A percentile compares a stretch with the other conserved stretches of the same genome.
Evolutionary conservation across 2,329 filamentous ascomycete species (phyloP).

Genomic region (Neoscytalidium dimidiatum): DNA sequence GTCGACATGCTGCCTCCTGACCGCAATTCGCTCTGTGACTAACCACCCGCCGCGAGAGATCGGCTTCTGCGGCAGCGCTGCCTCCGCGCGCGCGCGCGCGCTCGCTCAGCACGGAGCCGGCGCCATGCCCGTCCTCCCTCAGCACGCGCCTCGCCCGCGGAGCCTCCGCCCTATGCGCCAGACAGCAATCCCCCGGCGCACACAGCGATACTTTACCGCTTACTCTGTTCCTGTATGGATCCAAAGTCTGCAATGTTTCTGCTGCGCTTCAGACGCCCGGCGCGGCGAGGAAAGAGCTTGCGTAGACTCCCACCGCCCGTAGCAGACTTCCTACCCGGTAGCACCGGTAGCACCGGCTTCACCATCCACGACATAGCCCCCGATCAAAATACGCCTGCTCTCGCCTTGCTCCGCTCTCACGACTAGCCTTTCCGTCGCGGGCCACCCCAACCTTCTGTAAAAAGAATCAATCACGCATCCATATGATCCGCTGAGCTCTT

Average conservation of each 20-base stretch:
- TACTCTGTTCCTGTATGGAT: background rate
- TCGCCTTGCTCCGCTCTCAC: background rate
- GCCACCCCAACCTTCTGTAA: background rate
- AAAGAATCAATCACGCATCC: background rate
- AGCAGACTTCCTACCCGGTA: background rate
- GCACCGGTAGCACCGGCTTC: background rate
- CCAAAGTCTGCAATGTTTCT: background rate
- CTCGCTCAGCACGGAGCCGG: background rate
- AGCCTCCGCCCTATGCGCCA: background rate
- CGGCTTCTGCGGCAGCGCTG: background rate
- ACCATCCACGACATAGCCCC: background rate
- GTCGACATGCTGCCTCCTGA: background rate
- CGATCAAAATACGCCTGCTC: background rate
- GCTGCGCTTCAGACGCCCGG: background rate
- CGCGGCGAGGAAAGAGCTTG: background rate
- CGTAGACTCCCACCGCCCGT: background rate
- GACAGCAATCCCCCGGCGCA: background rate
- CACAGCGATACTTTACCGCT: background rate
- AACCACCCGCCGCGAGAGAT: background rate
- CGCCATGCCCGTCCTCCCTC: background rate
- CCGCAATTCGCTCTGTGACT: slow-evolving; percentile 3
- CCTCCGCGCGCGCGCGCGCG: background rate
- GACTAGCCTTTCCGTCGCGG: background rate
- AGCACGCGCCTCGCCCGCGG: background rate
- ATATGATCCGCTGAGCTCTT: slow-evolving; percentile 3